Conservation (phyloP, 2,329 filamentous ascomycete species). For the Fusarium verticillioides region DNA sequence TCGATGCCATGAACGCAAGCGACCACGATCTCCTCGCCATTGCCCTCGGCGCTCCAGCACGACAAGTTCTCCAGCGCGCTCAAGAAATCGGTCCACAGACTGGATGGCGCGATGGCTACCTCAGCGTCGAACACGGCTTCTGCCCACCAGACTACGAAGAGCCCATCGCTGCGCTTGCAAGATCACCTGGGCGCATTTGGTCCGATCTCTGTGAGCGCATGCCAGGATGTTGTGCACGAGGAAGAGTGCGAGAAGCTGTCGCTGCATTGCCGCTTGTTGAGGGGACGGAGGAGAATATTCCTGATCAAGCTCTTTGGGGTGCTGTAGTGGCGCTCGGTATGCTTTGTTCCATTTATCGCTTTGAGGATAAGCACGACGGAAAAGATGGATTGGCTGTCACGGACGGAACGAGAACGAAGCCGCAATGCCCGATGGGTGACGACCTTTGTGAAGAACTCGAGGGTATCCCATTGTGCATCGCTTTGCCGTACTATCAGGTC, state of each 20-base stretch:
- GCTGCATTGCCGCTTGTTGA: conserved; percentile 60
- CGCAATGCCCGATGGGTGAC: conserved; percentile 59
- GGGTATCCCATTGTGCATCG: conserved; percentile 61
- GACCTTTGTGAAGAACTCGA: conserved; percentile 61
- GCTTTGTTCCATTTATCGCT: conserved; percentile 64
- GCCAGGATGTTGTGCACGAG: conserved; percentile 62
- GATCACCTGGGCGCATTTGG: conserved; percentile 65
- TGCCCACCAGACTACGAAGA: conserved; percentile 63
- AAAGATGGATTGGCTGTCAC: conserved; percentile 58
- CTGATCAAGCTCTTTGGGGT: conserved; percentile 64
- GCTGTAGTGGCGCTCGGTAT: conserved; percentile 63
- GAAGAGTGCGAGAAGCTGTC: conserved; percentile 61
- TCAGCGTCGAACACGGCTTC: conserved; percentile 60
- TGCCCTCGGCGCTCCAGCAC: conserved; percentile 63
- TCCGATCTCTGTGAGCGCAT: conserved; percentile 64
- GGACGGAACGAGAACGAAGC: conserved; percentile 47
- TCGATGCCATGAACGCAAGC: conserved; percentile 59
- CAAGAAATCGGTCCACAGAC: conserved; percentile 62
- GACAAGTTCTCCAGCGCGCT: conserved; percentile 63
- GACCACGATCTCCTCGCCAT: conserved; percentile 63
- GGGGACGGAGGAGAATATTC: conserved; percentile 61
- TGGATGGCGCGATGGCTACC: conserved; percentile 60
- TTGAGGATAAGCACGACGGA: conserved; percentile 63
- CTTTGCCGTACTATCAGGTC: conserved; percentile 61
- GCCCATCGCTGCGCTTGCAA: conserved; percentile 54